Percentiles rank a stretch among this genome's conserved stretches.
These are phyloP conservation scores for Coleophoma cylindrospora DNA, from an alignment of 2,329 filamentous ascomycete species.

Conservation along the genomic window DNA sequence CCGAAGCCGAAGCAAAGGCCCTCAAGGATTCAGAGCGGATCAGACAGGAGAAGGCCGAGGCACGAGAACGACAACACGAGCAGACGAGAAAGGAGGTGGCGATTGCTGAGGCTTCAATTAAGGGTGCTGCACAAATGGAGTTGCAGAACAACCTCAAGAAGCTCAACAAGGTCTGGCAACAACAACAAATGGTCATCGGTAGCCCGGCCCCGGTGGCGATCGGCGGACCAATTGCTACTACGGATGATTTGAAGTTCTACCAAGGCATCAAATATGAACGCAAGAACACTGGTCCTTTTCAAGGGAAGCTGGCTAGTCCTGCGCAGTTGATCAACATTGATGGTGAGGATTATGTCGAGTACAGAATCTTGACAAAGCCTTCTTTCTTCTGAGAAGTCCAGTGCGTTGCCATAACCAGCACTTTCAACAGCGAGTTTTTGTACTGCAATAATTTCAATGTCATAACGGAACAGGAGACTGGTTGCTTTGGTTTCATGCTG, in stretches of 20 bases:
- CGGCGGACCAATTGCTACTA: constrained; percentile 29
- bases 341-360: constrained; percentile 63
- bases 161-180: constrained; percentile 24
- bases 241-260: constrained; percentile 48
- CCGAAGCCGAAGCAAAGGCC: constrained; percentile 12
- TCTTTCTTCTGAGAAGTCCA: constrained; percentile 37
- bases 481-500: too few relatives aligned
- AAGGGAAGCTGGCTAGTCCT: constrained; percentile 58
- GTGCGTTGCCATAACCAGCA: neutral
- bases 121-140: constrained; percentile 19
- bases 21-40: constrained; percentile 7
- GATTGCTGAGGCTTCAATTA: constrained; percentile 17
- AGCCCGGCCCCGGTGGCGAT: neutral
- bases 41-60: constrained; percentile 19
- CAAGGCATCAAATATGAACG: constrained; percentile 58
- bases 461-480: too few relatives aligned
- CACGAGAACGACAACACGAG: constrained; percentile 17
- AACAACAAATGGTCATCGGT: constrained; percentile 14
- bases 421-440: neutral
- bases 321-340: constrained; percentile 60
- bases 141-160: constrained; percentile 24
- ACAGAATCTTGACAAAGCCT: constrained; percentile 59
- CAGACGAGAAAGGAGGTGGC: constrained; percentile 23
- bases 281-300: constrained; percentile 54
- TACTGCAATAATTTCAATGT: too few relatives aligned